phyloP scores from a whole-genome alignment of 768 basidiomycete genomes.

The Russula virescens region DNA sequence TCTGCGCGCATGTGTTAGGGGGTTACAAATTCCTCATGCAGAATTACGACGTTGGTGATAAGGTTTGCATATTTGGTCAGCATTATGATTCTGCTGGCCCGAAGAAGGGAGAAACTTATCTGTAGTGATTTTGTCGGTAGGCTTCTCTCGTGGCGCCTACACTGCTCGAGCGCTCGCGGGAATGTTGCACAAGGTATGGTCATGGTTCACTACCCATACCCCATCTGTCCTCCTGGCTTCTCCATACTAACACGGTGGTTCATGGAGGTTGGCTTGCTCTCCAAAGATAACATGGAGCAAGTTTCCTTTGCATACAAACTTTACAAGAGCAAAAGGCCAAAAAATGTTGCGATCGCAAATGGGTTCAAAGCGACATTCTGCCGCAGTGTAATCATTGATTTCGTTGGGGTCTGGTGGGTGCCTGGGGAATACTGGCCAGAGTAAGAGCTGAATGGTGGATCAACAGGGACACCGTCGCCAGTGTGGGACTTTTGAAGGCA shows the following conservation, averaged over 20 bases:
- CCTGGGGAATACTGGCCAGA: neutral
- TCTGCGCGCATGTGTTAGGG: conserved; percentile 64
- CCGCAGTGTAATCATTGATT: conserved; percentile 62
- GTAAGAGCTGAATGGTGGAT: neutral
- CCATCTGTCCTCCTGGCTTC: neutral
- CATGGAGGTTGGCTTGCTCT: conserved; percentile 61
- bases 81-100: too few species aligned
- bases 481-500: conserved; percentile 58
- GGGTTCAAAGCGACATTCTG: conserved; percentile 75
- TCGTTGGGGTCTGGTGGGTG: conserved; percentile 70
- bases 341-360: conserved; percentile 42
- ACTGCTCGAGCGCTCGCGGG: conserved; percentile 73
- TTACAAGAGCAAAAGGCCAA: conserved; percentile 50
- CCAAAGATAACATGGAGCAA: conserved; percentile 61
- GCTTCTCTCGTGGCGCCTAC: conserved; percentile 72
- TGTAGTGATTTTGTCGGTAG: conserved; percentile 38
- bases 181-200: conserved; percentile 33
- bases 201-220: too few species aligned
- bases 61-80: conserved; percentile 65
- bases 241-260: neutral
- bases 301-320: conserved; percentile 70
- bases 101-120: too few species aligned
- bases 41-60: conserved; percentile 65
- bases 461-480: conserved; percentile 70
- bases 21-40: conserved; percentile 79